Base-by-base conservation (phyloP, 2,329 filamentous ascomycete genomes). In the Fusarium metavorans region DNA sequence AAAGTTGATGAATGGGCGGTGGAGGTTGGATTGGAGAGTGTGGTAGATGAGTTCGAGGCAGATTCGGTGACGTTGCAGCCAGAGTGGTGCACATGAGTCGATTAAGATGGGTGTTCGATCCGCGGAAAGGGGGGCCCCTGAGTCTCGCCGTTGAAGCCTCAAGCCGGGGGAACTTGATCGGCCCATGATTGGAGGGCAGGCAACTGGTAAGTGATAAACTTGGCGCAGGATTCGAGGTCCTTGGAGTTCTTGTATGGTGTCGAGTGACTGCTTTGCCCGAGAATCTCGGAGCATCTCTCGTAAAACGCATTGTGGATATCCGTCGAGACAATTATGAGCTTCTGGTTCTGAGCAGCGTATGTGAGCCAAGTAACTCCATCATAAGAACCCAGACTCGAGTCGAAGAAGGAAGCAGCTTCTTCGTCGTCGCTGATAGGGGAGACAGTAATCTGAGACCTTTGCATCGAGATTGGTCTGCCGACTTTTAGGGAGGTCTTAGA, bases 401-500 rank as follows among this genome's bases (percentile, higher is more conserved):
- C 59, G 23, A 72, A 71, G 34, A 74, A 70, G 0, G 67, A 66
- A 18, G 75, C 74, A 6, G 71, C 66, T 54, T 76, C 65, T 3
- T 41, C n/a, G 39, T 76, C 69, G 58, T 75, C 73, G 18, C 74
- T 66, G 10, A 85, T 86, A 5, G 86, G 65, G 6, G 76, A 79
- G 35, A 82, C 84, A 1, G 82, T 82, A 11, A 82, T 80, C 25
- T 81, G 64, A n/a, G 78, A 79, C 16, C 81, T 71, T 37, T 83
- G 75, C 1, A 84, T 71, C 8, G 80, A 76, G 32, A 84, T 83
- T 1, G 87, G 86, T 0, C 87, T 83, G 4, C 87, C 5, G 23
- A 88, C 81, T 68, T 87, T 86, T 80, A 86, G 84, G 69, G 81
- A 82, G 2, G 80, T 83, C 72, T 87, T 87, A 66, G 80, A 84